Percentiles rank a stretch among this genome's conserved stretches.
Conservation (phyloP, 2,329 filamentous ascomycete genomes). For the Apiospora marii region DNA sequence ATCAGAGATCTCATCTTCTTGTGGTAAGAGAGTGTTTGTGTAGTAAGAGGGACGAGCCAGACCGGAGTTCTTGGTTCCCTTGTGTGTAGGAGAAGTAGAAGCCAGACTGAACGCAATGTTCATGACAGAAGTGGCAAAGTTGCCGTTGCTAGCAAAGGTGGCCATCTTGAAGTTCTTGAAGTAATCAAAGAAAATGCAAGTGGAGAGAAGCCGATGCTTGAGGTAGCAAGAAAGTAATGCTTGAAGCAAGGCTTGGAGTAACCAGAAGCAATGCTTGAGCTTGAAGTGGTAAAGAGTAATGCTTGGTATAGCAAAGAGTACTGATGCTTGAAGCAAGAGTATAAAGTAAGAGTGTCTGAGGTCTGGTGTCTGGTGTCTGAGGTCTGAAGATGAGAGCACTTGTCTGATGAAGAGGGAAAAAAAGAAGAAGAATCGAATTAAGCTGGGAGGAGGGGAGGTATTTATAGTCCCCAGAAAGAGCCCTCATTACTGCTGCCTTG, state of each 20-base stretch:
- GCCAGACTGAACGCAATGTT: neutral
- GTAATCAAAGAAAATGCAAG: conserved; percentile 1
- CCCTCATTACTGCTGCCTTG: too few species aligned
- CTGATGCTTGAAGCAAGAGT: neutral
- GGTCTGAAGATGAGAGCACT: neutral
- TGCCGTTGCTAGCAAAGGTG: conserved; percentile 9
- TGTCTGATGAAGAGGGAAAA: neutral
- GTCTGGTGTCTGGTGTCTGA: neutral
- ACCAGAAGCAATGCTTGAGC: neutral
- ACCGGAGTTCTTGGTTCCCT: neutral
- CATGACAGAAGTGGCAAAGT: conserved; percentile 3
- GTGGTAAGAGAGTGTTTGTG: neutral
- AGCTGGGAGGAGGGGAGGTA: neutral
- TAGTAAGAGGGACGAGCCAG: neutral
- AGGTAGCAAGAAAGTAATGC: neutral
- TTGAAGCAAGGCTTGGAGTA: neutral
- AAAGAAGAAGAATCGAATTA: neutral
- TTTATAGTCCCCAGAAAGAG: neutral
- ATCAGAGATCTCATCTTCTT: neutral
- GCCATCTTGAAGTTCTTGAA: conserved; percentile 15
- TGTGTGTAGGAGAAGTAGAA: too few species aligned
- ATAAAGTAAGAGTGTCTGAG: neutral
- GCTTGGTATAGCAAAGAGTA: neutral
- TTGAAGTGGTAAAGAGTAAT: neutral
- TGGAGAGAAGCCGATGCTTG: conserved; percentile 1